Evolutionary conservation across 345 rosid genomes (phyloP).

Genomic region (Arabidopsis suecica): DNA sequence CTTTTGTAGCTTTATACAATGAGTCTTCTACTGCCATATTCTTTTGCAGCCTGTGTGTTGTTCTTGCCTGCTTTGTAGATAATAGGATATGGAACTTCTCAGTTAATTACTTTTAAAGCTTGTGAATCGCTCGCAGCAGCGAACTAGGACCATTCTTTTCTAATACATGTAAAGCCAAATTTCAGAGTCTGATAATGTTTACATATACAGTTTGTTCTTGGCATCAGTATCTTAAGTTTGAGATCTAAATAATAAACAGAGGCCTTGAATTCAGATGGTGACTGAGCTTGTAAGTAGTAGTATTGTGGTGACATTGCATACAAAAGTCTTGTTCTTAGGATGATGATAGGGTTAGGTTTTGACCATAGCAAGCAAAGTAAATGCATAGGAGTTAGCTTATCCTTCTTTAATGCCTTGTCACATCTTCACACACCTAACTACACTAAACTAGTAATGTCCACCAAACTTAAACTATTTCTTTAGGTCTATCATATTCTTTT

Average conservation of each 20-base stretch:
- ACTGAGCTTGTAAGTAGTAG: neutral
- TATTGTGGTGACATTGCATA: neutral
- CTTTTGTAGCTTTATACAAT: constrained; percentile 1
- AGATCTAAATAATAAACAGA: neutral
- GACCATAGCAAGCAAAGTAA: constrained; percentile 24
- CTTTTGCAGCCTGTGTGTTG: constrained; percentile 22
- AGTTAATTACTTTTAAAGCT: constrained; percentile 1
- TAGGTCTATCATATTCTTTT: constrained; percentile 9
- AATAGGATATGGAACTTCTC: constrained; percentile 11
- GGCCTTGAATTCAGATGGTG: neutral
- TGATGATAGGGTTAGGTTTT: constrained; percentile 23
- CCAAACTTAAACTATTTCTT: constrained; percentile 23
- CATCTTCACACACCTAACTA: constrained; percentile 39
- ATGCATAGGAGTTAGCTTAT: constrained; percentile 19
- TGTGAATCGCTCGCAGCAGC: neutral
- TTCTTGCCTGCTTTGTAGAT: constrained; percentile 39
- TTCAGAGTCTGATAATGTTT: neutral
- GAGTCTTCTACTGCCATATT: constrained; percentile 31
- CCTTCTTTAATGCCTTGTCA: constrained; percentile 15
- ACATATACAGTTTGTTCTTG: neutral
- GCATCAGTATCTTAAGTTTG: neutral
- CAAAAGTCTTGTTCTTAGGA: neutral
- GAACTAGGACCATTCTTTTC: constrained; percentile 18
- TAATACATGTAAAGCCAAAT: constrained; percentile 30
- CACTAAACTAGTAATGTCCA: constrained; percentile 11